Evolutionary conservation across 192 early-diverging fungal species (phyloP), one percentile per base, ranked within the genome.

Genomic region (Coemansia sp.): DNA sequence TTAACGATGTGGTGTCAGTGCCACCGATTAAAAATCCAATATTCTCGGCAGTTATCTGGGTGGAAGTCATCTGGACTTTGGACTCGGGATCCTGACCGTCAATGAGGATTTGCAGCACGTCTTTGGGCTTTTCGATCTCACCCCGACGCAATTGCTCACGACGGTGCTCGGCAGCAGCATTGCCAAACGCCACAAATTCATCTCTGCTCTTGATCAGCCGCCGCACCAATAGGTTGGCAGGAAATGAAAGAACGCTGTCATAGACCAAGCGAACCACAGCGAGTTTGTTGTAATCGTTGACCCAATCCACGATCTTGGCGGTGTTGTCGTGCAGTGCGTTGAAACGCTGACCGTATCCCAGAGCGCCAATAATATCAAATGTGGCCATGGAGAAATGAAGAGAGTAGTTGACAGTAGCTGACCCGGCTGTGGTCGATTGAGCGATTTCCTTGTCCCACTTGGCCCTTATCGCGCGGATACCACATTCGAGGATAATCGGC

Each of bases 21-120:
- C 83, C 83, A 13, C 58, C 79, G 12, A 78, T 33, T 4, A 85
- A 57, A 7, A 75, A 44, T 2, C 43, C 46, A 18, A 79, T 73
- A 16, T 46, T 72, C 41, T 85, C 83, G 3, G 75, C 67, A 8
- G 62, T 74, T 1, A 85, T 38, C 64, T 81, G 69, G 5, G 20
- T 41, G 8, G 58, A 46, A 18, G 68, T 79, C 75, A 85, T 78
- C 40, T 63, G 62, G 41, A 66, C 62, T 43, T 66, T 69, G 1
- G 76, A 72, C 1, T 85, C 76, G 8, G 76, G 71, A n/a, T 85
- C 79, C 34, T 74, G 76, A 0, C 62, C 63, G 22, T 85, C 84
- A 3, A 85, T 64, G 12, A 81, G 16, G 3, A 76, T 63, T 31
- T 85, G 84, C 40, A 85, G 44, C 9, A 81, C 60, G 38, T 85